These are phyloP conservation scores for Leccinum uliginosum DNA, from an alignment of 768 basidiomycete species.

Conservation along the genomic window DNA sequence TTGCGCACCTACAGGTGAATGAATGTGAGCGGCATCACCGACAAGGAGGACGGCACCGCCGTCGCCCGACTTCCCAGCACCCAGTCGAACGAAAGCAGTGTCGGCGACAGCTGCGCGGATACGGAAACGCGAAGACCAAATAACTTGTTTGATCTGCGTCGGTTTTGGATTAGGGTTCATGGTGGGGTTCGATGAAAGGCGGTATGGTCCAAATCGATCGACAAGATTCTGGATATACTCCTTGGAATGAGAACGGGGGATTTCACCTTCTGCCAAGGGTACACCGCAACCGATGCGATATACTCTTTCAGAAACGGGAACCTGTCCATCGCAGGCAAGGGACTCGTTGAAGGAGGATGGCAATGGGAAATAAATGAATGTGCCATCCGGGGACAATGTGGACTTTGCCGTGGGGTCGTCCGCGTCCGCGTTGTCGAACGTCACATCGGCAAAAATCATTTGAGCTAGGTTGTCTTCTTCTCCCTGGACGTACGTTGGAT, in stretches of 20 bases:
- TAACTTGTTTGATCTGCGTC: constrained; percentile 26
- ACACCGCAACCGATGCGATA: constrained; percentile 32
- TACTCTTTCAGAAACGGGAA: constrained; percentile 12
- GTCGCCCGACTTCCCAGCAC: not conserved
- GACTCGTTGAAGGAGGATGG: constrained; percentile 25
- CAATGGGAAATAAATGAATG: constrained; percentile 36
- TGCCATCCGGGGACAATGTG: constrained; percentile 29
- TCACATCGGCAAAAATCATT: constrained; percentile 46
- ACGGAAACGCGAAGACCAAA: constrained; percentile 46
- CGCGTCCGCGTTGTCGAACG: constrained; percentile 20
- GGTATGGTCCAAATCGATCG: no score
- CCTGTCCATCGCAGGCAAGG: not conserved
- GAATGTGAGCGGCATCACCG: constrained; percentile 51
- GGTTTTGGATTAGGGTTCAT: no score
- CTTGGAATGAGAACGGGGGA: not conserved
- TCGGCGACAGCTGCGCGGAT: constrained; percentile 42
- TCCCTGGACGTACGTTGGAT: constrained; percentile 34
- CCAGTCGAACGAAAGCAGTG: constrained; percentile 31
- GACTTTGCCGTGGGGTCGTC: constrained; percentile 6
- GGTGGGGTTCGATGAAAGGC: constrained; percentile 4
- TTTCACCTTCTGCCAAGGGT: constrained; percentile 1
- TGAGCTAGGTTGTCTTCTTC: constrained; percentile 32
- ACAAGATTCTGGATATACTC: constrained; percentile 37
- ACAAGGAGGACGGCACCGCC: constrained; percentile 28
- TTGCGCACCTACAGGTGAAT: constrained; percentile 51